phyloP scores from a whole-genome alignment of 2,329 filamentous ascomycete genomes.

The Verticillium nubilum region DNA sequence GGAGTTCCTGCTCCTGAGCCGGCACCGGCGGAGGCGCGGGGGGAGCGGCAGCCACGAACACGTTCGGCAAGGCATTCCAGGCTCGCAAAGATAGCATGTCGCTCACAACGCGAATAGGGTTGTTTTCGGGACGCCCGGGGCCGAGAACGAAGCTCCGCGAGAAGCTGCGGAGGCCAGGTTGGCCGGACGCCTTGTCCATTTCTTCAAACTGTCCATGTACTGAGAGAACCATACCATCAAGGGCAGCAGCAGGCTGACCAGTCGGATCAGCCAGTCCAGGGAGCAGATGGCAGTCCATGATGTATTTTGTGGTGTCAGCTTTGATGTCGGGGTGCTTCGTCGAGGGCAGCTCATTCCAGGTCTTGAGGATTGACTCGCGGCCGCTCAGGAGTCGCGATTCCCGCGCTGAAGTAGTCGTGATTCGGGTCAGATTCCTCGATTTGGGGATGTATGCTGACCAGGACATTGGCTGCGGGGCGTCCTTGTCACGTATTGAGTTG shows the following conservation, averaged over 20 bases:
- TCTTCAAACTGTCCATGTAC: conserved; percentile 86
- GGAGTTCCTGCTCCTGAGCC: conserved; percentile 24
- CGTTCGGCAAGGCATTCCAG: conserved; percentile 47
- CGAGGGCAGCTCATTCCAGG: conserved; percentile 65
- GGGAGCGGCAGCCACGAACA: conserved; percentile 23
- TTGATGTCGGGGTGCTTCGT: conserved; percentile 71
- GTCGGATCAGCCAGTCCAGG: conserved; percentile 66
- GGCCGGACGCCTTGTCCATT: conserved; percentile 48
- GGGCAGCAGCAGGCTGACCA: conserved; percentile 53
- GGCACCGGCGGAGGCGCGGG: conserved; percentile 17
- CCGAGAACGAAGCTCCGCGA: conserved; percentile 76
- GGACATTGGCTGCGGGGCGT: conserved; percentile 38
- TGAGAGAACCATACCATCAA: conserved; percentile 67
- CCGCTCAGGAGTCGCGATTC: conserved; percentile 64
- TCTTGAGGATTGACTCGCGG: conserved; percentile 55
- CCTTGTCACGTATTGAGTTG: conserved; percentile 41
- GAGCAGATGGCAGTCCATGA: conserved; percentile 75
- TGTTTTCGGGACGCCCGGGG: conserved; percentile 60
- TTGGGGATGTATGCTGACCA: conserved; percentile 74
- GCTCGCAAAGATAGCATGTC: conserved; percentile 72
- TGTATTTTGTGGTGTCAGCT: conserved; percentile 64
- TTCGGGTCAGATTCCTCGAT: conserved; percentile 71
- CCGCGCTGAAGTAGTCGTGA: conserved; percentile 54
- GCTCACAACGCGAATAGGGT: conserved; percentile 68
- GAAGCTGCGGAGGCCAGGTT: conserved; percentile 67